Evolutionary conservation across 257 asterid species (phyloP).

Genomic region (Nicotiana noctiflora): DNA sequence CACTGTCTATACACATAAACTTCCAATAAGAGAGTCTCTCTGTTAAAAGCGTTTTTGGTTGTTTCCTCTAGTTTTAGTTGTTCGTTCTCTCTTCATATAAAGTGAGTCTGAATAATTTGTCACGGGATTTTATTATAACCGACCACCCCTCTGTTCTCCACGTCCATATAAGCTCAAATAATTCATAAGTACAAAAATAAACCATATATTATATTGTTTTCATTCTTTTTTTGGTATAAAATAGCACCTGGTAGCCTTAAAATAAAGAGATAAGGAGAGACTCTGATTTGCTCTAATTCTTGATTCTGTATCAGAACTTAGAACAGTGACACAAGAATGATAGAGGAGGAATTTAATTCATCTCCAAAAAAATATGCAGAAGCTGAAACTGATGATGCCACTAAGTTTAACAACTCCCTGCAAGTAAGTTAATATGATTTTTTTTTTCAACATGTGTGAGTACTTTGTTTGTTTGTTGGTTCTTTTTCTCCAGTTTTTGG

Average conservation of each 20-base stretch:
- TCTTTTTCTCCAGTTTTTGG: not conserved
- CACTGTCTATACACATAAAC: not conserved
- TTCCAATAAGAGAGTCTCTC: too few species aligned
- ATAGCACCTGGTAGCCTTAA: not conserved
- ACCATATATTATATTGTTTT: too few species aligned
- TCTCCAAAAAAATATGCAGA: not conserved
- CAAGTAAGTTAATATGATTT: slow-evolving; percentile 21
- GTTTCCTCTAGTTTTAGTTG: not conserved
- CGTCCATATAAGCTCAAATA: not conserved
- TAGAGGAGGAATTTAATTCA: not conserved
- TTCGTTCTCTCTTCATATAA: not conserved
- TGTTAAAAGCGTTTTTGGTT: not conserved
- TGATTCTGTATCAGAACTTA: not conserved
- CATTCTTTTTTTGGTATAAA: not conserved
- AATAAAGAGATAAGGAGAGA: not conserved
- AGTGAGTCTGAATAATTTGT: not conserved
- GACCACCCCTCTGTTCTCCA: not conserved
- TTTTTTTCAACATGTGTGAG: not conserved
- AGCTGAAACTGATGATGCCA: slow-evolving; percentile 21
- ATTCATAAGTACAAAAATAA: too few species aligned
- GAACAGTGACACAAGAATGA: not conserved
- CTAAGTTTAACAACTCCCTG: slow-evolving; percentile 38
- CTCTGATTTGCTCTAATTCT: too few species aligned
- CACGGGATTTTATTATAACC: not conserved
- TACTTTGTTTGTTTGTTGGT: not conserved